Percentiles rank a stretch among this genome's conserved stretches.
These are phyloP conservation scores for Ogataea sp. DNA, from an alignment of 805 yeast genomes.

Conservation along the genomic window DNA sequence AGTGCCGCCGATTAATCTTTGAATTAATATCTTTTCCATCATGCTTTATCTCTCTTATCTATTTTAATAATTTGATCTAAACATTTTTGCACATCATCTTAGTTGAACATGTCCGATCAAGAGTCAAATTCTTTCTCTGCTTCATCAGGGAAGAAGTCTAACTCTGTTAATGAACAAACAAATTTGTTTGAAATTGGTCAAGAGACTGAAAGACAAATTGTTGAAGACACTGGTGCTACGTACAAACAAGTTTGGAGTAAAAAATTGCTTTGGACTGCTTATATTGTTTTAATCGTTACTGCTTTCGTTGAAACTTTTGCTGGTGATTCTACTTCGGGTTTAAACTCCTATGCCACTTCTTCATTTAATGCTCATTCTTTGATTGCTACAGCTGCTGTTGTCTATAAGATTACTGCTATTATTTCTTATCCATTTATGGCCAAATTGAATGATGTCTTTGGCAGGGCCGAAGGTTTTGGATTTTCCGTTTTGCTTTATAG, in stretches of 20 bases:
- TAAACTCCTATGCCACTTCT: conserved; percentile 39
- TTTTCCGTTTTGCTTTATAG: conserved; percentile 46
- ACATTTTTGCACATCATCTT: too few species aligned
- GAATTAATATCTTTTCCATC: too few species aligned
- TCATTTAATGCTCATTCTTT: conserved; percentile 48
- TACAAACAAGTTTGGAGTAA: conserved; percentile 10
- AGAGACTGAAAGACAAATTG: background rate
- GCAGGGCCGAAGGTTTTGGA: conserved; percentile 46
- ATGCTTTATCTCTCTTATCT: too few species aligned
- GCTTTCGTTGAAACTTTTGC: conserved; percentile 15
- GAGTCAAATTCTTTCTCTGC: too few species aligned
- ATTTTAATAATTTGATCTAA: too few species aligned
- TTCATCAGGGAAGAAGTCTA: too few species aligned
- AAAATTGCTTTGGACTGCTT: conserved; percentile 15
- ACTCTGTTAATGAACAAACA: too few species aligned
- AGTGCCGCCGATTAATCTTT: too few species aligned
- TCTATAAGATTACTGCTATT: conserved; percentile 53
- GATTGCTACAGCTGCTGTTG: conserved; percentile 49
- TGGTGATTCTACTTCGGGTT: background rate
- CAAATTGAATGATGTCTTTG: conserved; percentile 57
- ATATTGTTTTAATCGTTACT: conserved; percentile 16
- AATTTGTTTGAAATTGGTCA: background rate
- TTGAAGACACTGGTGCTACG: too few species aligned
- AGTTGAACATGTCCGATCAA: too few species aligned
- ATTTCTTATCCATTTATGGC: conserved; percentile 62